Evolutionary conservation across 306 rosid genomes (phyloP), one percentile per base, ranked within the genome.

Genomic region (Lithocarpus polystachyus): DNA sequence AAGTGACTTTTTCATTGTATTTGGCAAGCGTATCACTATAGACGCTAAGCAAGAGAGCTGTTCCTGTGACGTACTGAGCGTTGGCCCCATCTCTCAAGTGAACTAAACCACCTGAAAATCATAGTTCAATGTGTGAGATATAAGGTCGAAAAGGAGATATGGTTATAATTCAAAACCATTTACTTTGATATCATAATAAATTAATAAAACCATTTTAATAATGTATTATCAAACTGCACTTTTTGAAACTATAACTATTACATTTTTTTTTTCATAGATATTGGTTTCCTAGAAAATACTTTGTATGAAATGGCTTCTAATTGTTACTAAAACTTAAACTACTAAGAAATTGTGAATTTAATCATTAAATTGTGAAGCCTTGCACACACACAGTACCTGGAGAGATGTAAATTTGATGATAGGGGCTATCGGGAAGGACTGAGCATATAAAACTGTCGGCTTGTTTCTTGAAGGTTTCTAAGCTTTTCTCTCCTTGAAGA

Each of bases 61-160:
- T 83, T 71, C 90, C 83, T 0, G 99, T 89, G 9, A 86, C 97
- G 69, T 95, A 95, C 2, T 95, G 99, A 15, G 91, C 81, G 84
- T 92, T 95, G 55, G 99, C 99, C 14, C 99, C 99, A 75, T 90
- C 94, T 87, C 99, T 82, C 77, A 90, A 20, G 84, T 92, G 92
- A 81, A 95, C 8, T 68, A 87, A 59, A 4, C 99, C 97, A 69
- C 92, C 92, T 89, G 64, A 75, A 80, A 64, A 53, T 18, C 56
- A 61, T 59, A 22, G 14, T 10, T 77, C 23, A 40, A 18, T 40
- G 23, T 59, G 13, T 37, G 45, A 37, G 45, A 37, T 37, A 37
- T 37, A 37, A 37, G 45, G 10, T 9, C 11, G 11, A 37, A 37
- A 37, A 37, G 45, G 11, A 37, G 45, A 37, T 11, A 37, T 37